phyloP scores from a whole-genome alignment of 2,329 filamentous ascomycete genomes.

The Colletotrichum limetticola region DNA sequence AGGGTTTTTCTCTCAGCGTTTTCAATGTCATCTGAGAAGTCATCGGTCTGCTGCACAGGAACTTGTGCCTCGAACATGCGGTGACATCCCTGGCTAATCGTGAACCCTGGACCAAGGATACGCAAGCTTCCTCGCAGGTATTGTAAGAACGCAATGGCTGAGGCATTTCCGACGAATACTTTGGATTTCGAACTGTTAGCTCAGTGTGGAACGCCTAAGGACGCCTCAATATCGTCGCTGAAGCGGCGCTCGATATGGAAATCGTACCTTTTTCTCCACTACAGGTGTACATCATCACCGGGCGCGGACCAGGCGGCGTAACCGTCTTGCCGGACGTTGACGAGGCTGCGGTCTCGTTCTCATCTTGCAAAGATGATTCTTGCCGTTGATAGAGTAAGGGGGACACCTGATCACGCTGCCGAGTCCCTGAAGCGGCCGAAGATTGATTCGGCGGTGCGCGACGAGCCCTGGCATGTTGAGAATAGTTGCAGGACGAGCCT shows the following conservation, averaged over 20 bases:
- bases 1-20: not conserved
- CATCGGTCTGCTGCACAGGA: not conserved
- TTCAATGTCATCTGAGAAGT: slow-evolving; percentile 6
- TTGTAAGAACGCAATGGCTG: slow-evolving; percentile 66
- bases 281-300: slow-evolving; percentile 12
- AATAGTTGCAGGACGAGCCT: not conserved
- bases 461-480: not conserved
- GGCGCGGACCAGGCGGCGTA: not conserved
- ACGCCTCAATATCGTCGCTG: not conserved
- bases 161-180: slow-evolving; percentile 63
- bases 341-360: not conserved
- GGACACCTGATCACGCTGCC: not conserved
- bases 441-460: not conserved
- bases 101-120: slow-evolving; percentile 66
- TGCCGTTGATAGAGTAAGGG: not conserved
- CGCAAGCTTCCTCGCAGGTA: slow-evolving; percentile 59
- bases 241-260: too few species aligned
- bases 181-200: not conserved
- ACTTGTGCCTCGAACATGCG: slow-evolving; percentile 62
- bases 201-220: not conserved
- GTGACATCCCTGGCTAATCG: slow-evolving; percentile 60
- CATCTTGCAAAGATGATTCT: not conserved
- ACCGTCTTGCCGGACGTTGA: too few species aligned
- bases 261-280: slow-evolving; percentile 10
- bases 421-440: not conserved